Conservation (phyloP, 768 basidiomycete species). For the Suillus alpinus region DNA sequence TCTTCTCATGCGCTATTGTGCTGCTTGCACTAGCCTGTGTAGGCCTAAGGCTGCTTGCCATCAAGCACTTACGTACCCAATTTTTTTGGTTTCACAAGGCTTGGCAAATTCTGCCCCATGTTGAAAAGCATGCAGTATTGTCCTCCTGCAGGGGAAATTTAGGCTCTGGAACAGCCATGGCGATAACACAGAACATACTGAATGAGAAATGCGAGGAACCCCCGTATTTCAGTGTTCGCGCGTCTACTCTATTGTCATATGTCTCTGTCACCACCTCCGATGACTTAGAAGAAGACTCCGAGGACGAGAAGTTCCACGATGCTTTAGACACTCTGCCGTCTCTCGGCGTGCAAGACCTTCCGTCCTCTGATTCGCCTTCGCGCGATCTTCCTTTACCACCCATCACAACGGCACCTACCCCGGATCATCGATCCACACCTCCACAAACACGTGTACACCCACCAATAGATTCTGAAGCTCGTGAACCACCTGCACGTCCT, state of each 20-base stretch:
- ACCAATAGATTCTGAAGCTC: slow-evolving; percentile 13
- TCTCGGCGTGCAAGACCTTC: slow-evolving; percentile 15
- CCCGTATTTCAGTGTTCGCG: not conserved
- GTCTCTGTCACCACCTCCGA: not conserved
- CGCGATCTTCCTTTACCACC: slow-evolving; percentile 13
- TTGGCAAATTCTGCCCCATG: slow-evolving; percentile 22
- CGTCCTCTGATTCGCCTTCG: slow-evolving; percentile 11
- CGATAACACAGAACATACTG: not conserved
- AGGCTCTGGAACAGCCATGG: not conserved
- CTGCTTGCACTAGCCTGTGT: slow-evolving; percentile 23
- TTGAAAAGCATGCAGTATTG: slow-evolving; percentile 9
- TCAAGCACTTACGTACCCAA: slow-evolving; percentile 16
- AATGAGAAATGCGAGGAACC: not conserved
- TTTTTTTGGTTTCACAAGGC: slow-evolving; percentile 20
- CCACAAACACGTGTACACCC: not conserved
- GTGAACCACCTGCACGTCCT: slow-evolving; percentile 19
- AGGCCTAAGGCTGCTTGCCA: slow-evolving; percentile 18
- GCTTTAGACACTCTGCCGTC: slow-evolving; percentile 27
- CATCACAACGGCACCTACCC: slow-evolving; percentile 10
- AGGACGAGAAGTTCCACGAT: slow-evolving; percentile 32
- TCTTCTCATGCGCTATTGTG: slow-evolving; percentile 24
- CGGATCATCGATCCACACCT: not conserved
- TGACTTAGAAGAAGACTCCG: slow-evolving; percentile 9
- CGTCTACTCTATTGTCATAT: not conserved
- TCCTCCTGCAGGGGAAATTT: not conserved